Conservation (phyloP, 306 rosid species). For the Cucurbita ficifolia region DNA sequence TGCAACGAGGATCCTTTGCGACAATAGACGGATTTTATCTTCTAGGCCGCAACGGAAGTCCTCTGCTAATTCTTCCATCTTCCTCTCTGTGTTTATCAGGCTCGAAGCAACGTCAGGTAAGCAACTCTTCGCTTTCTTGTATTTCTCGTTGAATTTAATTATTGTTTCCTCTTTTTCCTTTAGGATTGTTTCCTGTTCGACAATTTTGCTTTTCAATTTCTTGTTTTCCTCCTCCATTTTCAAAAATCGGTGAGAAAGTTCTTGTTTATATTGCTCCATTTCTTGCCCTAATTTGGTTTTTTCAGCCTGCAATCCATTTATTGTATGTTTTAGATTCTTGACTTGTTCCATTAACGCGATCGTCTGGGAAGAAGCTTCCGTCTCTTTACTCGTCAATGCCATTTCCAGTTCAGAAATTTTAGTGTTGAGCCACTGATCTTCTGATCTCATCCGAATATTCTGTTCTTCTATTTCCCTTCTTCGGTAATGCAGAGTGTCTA, state of each 20-base stretch:
- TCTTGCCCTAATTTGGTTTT: constrained; percentile 32
- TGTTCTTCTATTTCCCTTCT: constrained; percentile 25
- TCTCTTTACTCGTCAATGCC: not conserved
- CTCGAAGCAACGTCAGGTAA: constrained; percentile 11
- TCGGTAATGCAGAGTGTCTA: constrained; percentile 17
- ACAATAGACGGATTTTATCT: constrained; percentile 37
- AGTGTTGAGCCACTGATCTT: constrained; percentile 25
- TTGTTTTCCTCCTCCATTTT: constrained; percentile 15
- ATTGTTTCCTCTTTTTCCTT: constrained; percentile 21
- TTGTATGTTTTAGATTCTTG: constrained; percentile 18
- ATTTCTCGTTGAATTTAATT: constrained; percentile 6
- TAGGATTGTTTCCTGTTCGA: constrained; percentile 25
- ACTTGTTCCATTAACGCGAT: constrained; percentile 16
- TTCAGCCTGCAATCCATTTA: constrained; percentile 25
- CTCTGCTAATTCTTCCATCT: constrained; percentile 42
- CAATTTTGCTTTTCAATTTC: constrained; percentile 21
- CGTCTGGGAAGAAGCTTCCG: constrained; percentile 22
- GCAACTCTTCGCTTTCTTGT: constrained; percentile 8
- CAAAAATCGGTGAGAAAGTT: constrained; percentile 12
- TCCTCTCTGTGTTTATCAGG: constrained; percentile 26
- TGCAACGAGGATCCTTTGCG: constrained; percentile 45
- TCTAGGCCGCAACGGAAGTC: constrained; percentile 31
- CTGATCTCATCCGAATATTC: constrained; percentile 9
- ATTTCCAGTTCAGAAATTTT: constrained; percentile 22
- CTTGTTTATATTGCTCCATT: constrained; percentile 19